A percentile compares a stretch with the other conserved stretches of the same genome.
Evolutionary conservation across 1,139 yeast genomes (phyloP).

Genomic region (Groenewaldozyma sp.): DNA sequence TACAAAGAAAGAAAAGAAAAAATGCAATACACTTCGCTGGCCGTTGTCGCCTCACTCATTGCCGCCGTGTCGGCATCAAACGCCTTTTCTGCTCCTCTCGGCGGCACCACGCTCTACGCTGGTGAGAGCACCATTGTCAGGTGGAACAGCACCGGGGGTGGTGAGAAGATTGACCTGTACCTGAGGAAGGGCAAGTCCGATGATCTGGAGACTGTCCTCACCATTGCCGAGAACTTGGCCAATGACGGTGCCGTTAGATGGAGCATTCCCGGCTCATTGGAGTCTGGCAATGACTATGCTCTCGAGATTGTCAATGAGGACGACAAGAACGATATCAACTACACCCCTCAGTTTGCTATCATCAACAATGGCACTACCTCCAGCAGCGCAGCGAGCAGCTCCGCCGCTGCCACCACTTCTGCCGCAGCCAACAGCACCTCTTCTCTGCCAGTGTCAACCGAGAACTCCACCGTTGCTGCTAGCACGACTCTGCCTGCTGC

Average conservation of each 20-base stretch:
- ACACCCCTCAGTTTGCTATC: constrained; percentile 29
- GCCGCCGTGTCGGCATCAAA: constrained; percentile 15
- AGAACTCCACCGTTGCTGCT: constrained; percentile 9
- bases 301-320: constrained; percentile 26
- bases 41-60: constrained; percentile 13
- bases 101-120: constrained; percentile 23
- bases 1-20: background rate
- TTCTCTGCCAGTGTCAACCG: constrained; percentile 2
- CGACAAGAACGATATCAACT: constrained; percentile 26
- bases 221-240: constrained; percentile 26
- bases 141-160: constrained; percentile 30
- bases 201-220: constrained; percentile 27
- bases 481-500: constrained; percentile 6
- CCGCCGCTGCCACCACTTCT: constrained; percentile 5
- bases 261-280: constrained; percentile 27
- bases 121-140: constrained; percentile 26
- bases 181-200: constrained; percentile 28
- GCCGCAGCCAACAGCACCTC: constrained; percentile 4
- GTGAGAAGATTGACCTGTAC: constrained; percentile 25
- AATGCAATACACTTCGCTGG: constrained; percentile 8
- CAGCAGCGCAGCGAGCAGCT: constrained; percentile 9
- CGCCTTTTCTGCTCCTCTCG: constrained; percentile 27
- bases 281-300: constrained; percentile 28
- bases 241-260: constrained; percentile 33
- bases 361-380: constrained; percentile 15